Base-by-base conservation (phyloP, 257 asterid genomes). In the Penstemon eatonii region DNA sequence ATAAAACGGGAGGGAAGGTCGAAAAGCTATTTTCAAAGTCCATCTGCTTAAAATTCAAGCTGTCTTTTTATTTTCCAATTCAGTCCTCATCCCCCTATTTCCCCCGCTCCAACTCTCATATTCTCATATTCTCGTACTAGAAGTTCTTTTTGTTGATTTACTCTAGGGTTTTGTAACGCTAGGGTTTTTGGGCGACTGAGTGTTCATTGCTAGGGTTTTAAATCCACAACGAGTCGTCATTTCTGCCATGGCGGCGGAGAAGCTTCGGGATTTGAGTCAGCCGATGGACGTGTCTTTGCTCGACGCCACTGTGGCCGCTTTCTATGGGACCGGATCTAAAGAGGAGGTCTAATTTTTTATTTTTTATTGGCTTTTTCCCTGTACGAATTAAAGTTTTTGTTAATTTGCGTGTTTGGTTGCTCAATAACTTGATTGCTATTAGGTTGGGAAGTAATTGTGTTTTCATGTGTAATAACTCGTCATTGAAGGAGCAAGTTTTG, bases 261-360 rank as follows among this genome's bases (percentile, higher is more conserved):
- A 82, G 88, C 81, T 90, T 12, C 78, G 96, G 68, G 96, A 90
- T 86, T 86, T 92, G 82, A 81, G 87, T 63, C 97, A 88, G 81
- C 98, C 98, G 59, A 78, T 92, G 66, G 96, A 92, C 54, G 97
- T 92, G 57, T 47, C 84, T 10, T 77, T 92, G 75, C 96, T 92
- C 41, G 98, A 92, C 73, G 97, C 98, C 51, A 90, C 97, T 13
- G 96, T 92, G 18, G 86, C 90, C 4, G 96, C 96, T 64, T 90
- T 92, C 82, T 92, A 92, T 72, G 98, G 96, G 51, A 90, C 98
- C 54, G 98, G 98, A 84, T 92, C 98, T 74, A 90, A 90, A 68
- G 96, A 90, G n/a, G 96, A 92, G 97, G 98, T 92, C 58, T 60
- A 76, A 56, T 67, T 69, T 63, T 3, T 43, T 41, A 1, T 60